Evolutionary conservation across 352 stramenopile genomes (phyloP).

Genomic region (Phytophthora quininea): DNA sequence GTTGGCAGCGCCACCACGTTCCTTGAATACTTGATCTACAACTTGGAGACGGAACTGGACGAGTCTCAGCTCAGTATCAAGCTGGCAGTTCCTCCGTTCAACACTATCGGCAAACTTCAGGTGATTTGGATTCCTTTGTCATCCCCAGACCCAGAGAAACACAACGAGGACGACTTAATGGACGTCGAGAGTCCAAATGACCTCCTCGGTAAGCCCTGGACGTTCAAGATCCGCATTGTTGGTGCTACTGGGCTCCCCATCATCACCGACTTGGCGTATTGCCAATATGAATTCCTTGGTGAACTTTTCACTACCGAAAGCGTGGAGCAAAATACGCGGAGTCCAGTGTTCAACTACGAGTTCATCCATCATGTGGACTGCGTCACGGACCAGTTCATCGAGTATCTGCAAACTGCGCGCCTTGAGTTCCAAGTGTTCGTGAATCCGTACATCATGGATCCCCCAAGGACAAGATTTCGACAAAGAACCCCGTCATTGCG

Average conservation of each 20-base stretch:
- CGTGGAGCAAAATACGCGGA: constrained; percentile 89
- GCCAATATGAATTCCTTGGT: constrained; percentile 93
- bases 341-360: constrained; percentile 91
- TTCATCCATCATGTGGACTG: constrained; percentile 86
- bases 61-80: constrained; percentile 91
- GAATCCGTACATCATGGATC: constrained; percentile 88
- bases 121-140: constrained; percentile 90
- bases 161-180: constrained; percentile 68
- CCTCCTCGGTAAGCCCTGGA: constrained; percentile 91
- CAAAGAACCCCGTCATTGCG: constrained; percentile 71
- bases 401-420: constrained; percentile 80
- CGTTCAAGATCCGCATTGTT: constrained; percentile 89
- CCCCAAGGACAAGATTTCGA: constrained; percentile 87
- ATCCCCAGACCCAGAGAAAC: constrained; percentile 68
- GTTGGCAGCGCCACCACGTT: constrained; percentile 92
- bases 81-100: constrained; percentile 90
- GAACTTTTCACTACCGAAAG: constrained; percentile 93
- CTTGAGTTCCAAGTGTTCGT: constrained; percentile 91
- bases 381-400: constrained; percentile 89
- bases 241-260: constrained; percentile 84
- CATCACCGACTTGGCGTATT: constrained; percentile 91
- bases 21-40: constrained; percentile 92
- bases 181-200: constrained; percentile 80
- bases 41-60: constrained; percentile 91
- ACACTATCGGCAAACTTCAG: constrained; percentile 93